phyloP scores from a whole-genome alignment of 306 rosid species.

The Acacia confusa region DNA sequence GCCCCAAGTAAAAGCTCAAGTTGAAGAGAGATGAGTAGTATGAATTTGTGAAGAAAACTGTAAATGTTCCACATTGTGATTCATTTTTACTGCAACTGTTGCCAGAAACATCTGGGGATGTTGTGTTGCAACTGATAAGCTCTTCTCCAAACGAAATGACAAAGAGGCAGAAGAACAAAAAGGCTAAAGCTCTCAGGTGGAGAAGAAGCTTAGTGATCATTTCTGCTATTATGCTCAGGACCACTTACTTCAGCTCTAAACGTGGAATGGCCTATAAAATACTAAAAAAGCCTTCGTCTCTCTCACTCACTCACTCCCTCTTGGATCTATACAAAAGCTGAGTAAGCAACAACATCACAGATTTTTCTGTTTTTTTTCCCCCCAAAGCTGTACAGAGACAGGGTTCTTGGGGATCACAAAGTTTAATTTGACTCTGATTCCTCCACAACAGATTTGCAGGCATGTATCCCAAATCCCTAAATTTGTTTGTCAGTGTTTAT shows the following conservation, averaged over 20 bases:
- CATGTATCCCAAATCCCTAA: conserved; percentile 21
- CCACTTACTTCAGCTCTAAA: conserved; percentile 40
- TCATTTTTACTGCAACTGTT: conserved; percentile 52
- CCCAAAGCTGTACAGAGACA: conserved; percentile 40
- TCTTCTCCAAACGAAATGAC: conserved; percentile 51
- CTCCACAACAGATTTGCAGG: conserved; percentile 24
- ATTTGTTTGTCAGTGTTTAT: conserved; percentile 27
- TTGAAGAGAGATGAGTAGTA: conserved; percentile 72
- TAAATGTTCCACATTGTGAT: conserved; percentile 65
- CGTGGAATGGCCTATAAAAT: conserved; percentile 45
- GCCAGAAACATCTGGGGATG: conserved; percentile 51
- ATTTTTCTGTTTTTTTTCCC: neutral
- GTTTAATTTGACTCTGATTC: conserved; percentile 32
- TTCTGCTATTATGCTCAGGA: conserved; percentile 43
- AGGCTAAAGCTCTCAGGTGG: conserved; percentile 44
- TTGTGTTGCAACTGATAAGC: conserved; percentile 50
- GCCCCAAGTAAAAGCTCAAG: conserved; percentile 69
- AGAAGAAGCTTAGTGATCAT: conserved; percentile 44
- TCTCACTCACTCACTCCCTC: conserved; percentile 30
- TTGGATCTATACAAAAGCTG: conserved; percentile 62
- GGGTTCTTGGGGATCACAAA: conserved; percentile 59
- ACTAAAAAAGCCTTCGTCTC: conserved; percentile 24
- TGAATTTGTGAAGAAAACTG: conserved; percentile 63
- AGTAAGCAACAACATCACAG: conserved; percentile 35
- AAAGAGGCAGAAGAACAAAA: conserved; percentile 45